phyloP scores from a whole-genome alignment of 2,329 filamentous ascomycete genomes.

The Beauveria brongniartii region DNA sequence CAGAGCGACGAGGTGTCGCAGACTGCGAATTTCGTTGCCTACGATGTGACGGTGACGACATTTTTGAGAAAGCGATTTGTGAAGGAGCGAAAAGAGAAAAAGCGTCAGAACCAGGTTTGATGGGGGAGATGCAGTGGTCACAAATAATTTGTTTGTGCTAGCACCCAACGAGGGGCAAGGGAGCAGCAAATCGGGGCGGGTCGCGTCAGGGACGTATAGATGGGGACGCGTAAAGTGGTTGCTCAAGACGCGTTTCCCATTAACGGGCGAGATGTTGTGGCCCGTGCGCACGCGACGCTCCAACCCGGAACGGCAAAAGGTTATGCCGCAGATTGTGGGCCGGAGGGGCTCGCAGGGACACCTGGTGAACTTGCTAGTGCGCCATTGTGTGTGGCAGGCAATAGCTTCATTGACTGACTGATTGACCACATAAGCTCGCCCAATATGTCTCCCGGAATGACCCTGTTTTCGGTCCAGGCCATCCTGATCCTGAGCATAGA shows the following conservation, averaged over 20 bases:
- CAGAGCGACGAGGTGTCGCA: slow-evolving; percentile 32
- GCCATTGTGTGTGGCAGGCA: slow-evolving; percentile 1
- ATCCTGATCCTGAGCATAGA: slow-evolving; percentile 74
- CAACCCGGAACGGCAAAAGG: slow-evolving; percentile 22
- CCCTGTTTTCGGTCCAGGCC: slow-evolving; percentile 68
- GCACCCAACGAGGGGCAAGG: slow-evolving; percentile 17
- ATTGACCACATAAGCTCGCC: slow-evolving; percentile 12
- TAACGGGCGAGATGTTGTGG: slow-evolving; percentile 13
- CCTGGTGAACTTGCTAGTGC: slow-evolving; percentile 10
- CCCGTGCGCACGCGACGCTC: slow-evolving; percentile 20
- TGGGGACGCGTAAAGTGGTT: slow-evolving; percentile 35
- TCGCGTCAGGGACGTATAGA: slow-evolving; percentile 17
- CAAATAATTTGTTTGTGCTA: slow-evolving; percentile 10
- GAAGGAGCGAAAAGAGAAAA: slow-evolving; percentile 9
- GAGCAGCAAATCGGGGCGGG: slow-evolving; percentile 10
- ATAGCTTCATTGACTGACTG: slow-evolving; percentile 8
- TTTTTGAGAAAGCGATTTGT: slow-evolving; percentile 17
- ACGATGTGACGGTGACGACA: slow-evolving; percentile 39
- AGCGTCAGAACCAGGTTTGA: background rate
- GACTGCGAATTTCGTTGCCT: slow-evolving; percentile 45
- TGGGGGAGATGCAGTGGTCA: slow-evolving; percentile 15
- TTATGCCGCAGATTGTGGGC: slow-evolving; percentile 18
- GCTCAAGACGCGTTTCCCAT: slow-evolving; percentile 15
- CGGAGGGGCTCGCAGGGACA: slow-evolving; percentile 12
- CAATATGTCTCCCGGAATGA: slow-evolving; percentile 65